phyloP scores from a whole-genome alignment of 2,329 filamentous ascomycete species.

The Penicillium oxalicum region DNA sequence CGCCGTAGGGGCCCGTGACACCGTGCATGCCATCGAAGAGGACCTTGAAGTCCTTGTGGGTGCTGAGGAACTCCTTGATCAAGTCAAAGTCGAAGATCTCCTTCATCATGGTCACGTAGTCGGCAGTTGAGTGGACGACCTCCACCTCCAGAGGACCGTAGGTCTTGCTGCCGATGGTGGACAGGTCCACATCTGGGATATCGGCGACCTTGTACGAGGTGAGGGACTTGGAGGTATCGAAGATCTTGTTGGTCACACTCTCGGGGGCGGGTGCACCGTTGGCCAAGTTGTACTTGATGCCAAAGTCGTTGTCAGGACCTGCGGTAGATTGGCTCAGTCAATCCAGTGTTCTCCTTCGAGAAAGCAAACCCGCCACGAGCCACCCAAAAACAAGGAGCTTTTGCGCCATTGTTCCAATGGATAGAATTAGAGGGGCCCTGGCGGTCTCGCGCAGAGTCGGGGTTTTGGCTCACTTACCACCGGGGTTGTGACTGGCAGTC shows the following conservation, averaged over 20 bases:
- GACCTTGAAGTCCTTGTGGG: constrained; percentile 88
- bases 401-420: no score
- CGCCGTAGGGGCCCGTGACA: constrained; percentile 91
- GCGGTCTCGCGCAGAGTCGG: no score
- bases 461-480: constrained; percentile 56
- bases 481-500: constrained; percentile 96
- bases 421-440: no score
- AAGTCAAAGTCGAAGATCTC: constrained; percentile 97
- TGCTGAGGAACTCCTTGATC: constrained; percentile 87
- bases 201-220: constrained; percentile 87
- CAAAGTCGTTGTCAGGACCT: constrained; percentile 93
- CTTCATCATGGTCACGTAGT: constrained; percentile 94
- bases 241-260: constrained; percentile 97
- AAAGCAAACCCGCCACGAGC: no score
- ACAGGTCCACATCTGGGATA: constrained; percentile 79
- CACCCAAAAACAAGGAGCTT: no score
- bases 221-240: constrained; percentile 80
- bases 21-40: constrained; percentile 92
- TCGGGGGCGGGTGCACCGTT: constrained; percentile 96
- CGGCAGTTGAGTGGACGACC: constrained; percentile 84
- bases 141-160: constrained; percentile 89
- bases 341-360: not conserved
- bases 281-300: constrained; percentile 98
- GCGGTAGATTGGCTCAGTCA: not conserved
- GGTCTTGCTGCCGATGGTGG: constrained; percentile 72